Evolutionary conservation across 2,329 filamentous ascomycete genomes (phyloP).

Genomic region (Tolypocladium capitatum): DNA sequence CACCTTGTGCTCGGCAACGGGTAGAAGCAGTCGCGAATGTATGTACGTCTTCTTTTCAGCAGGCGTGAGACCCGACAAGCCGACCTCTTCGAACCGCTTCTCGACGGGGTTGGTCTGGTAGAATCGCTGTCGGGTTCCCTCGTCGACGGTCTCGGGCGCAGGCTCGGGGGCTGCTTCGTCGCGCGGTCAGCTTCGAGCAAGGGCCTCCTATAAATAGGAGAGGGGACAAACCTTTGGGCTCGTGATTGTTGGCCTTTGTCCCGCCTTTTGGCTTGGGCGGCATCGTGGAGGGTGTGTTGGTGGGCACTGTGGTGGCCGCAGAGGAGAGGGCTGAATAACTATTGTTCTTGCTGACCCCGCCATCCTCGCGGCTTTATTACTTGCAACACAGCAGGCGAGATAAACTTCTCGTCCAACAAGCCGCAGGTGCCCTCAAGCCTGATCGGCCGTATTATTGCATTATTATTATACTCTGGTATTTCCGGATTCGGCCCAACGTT

Average conservation of each 20-base stretch:
- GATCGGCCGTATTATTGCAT: not conserved
- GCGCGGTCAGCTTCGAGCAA: not conserved
- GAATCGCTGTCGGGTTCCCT: slow-evolving; percentile 33
- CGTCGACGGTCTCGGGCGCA: slow-evolving; percentile 31
- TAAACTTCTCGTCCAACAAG: not conserved
- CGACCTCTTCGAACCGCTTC: slow-evolving; percentile 28
- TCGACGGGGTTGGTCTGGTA: slow-evolving; percentile 37
- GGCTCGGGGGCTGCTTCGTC: slow-evolving; percentile 15
- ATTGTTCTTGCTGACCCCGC: slow-evolving; percentile 6
- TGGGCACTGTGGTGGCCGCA: not conserved
- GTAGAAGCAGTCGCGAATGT: slow-evolving; percentile 31
- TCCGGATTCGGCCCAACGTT: not conserved
- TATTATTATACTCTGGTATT: not conserved
- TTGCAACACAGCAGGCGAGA: not conserved
- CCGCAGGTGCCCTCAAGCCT: not conserved
- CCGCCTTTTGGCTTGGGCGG: slow-evolving; percentile 11
- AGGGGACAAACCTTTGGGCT: slow-evolving; percentile 10
- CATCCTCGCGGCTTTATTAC: not conserved
- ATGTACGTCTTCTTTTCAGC: slow-evolving; percentile 36
- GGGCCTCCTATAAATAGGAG: not conserved
- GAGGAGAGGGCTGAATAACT: not conserved
- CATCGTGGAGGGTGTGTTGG: slow-evolving; percentile 7
- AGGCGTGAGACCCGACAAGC: slow-evolving; percentile 30
- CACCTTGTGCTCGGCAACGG: slow-evolving; percentile 22
- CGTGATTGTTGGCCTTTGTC: slow-evolving; percentile 8